A percentile compares a stretch with the other conserved stretches of the same genome.
phyloP scores from a whole-genome alignment of 2,329 filamentous ascomycete genomes.

The Pseudogymnoascus sp. region DNA sequence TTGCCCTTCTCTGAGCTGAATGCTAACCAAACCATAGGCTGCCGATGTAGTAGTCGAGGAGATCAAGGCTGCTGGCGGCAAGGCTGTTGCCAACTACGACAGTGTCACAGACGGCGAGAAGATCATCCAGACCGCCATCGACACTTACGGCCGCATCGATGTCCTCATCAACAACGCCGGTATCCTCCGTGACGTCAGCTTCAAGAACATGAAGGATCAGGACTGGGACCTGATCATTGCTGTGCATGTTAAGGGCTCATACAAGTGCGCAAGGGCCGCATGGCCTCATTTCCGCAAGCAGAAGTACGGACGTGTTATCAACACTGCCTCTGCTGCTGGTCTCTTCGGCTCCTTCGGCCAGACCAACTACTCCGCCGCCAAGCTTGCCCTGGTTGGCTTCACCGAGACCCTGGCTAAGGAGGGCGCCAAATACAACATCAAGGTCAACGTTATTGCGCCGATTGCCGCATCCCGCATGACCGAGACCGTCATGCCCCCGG shows the following conservation, averaged over 20 bases:
- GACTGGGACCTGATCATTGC: slow-evolving; percentile 95
- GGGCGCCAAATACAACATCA: slow-evolving; percentile 94
- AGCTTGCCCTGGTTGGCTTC: slow-evolving; percentile 91
- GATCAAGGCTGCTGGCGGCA: slow-evolving; percentile 81
- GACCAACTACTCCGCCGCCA: slow-evolving; percentile 94
- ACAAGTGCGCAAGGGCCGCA: slow-evolving; percentile 89
- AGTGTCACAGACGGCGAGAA: slow-evolving; percentile 85
- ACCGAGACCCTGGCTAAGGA: slow-evolving; percentile 98
- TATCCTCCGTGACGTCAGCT: slow-evolving; percentile 84
- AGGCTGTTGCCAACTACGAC: slow-evolving; percentile 97
- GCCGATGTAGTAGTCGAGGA: slow-evolving; percentile 77
- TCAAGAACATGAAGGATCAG: slow-evolving; percentile 96
- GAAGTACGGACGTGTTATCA: slow-evolving; percentile 95
- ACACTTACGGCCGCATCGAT: slow-evolving; percentile 79
- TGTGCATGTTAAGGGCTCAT: slow-evolving; percentile 87
- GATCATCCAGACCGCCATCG: slow-evolving; percentile 85
- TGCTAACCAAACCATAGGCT: slow-evolving; percentile 41
- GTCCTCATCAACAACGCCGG: slow-evolving; percentile 97
- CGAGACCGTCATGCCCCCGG: slow-evolving; percentile 89
- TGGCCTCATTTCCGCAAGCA: slow-evolving; percentile 99
- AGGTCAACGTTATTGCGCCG: slow-evolving; percentile 89
- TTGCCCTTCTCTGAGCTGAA: not conserved
- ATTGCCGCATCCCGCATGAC: slow-evolving; percentile 96
- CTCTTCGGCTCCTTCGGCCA: slow-evolving; percentile 95
- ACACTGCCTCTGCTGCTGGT: slow-evolving; percentile 91